Conservation (phyloP, 257 asterid species). For the Solanum arcanum region DNA sequence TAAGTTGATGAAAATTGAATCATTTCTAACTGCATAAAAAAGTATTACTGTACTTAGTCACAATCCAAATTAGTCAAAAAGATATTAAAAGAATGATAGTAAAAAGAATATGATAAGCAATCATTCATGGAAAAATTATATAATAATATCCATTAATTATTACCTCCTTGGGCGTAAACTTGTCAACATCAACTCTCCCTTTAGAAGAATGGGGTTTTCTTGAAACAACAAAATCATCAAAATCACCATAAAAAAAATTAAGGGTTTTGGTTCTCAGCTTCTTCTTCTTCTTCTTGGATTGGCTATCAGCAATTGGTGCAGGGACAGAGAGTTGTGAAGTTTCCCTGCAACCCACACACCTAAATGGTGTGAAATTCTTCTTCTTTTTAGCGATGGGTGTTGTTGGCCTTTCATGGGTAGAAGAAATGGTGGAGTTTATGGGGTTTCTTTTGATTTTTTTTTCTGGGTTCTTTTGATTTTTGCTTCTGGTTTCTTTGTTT, state of each 20-base stretch:
- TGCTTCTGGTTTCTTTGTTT: neutral
- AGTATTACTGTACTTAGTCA: neutral
- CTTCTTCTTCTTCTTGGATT: neutral
- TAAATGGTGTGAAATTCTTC: neutral
- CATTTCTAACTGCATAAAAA: neutral
- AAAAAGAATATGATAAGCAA: neutral
- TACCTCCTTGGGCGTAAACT: constrained; percentile 44
- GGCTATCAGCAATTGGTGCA: neutral
- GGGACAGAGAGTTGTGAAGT: neutral
- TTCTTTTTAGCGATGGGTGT: neutral
- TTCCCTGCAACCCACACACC: neutral
- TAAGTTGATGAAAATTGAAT: too few relatives aligned
- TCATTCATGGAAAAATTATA: neutral
- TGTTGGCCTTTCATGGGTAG: neutral
- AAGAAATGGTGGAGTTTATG: neutral
- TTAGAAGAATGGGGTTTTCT: constrained; percentile 41
- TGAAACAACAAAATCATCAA: constrained; percentile 72
- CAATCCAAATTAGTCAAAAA: neutral
- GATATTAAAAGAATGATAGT: neutral
- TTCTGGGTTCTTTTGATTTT: neutral
- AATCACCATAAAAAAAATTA: neutral
- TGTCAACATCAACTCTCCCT: constrained; percentile 42
- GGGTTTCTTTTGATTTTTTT: neutral
- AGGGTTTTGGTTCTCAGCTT: neutral
- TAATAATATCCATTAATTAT: neutral